Percentiles rank a stretch among this genome's conserved stretches.
Conservation (phyloP, 192 early-diverging fungal species). For the Coemansia sp. region DNA sequence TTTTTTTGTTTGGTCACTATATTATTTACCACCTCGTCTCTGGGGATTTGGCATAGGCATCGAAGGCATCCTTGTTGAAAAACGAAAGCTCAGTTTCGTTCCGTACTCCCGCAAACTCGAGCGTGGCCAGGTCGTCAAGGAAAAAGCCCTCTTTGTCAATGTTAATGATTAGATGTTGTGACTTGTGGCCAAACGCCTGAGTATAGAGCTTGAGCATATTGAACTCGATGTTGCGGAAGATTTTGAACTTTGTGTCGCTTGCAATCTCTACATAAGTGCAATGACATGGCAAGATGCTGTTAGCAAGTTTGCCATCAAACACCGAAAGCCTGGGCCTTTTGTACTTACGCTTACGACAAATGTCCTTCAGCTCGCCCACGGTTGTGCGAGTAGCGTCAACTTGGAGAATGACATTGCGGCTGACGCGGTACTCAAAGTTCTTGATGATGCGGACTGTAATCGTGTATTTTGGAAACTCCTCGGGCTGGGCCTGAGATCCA, state of each 20-base stretch:
- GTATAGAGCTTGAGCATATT: constrained; percentile 47
- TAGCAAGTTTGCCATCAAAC: background rate
- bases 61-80: constrained; percentile 71
- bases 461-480: background rate
- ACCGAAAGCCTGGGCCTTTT: background rate
- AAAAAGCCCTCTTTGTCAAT: constrained; percentile 68
- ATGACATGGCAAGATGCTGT: background rate
- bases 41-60: constrained; percentile 69
- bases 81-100: constrained; percentile 85
- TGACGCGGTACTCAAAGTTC: constrained; percentile 84
- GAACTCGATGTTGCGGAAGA: constrained; percentile 17
- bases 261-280: constrained; percentile 17
- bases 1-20: no score
- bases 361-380: constrained; percentile 51
- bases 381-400: constrained; percentile 64
- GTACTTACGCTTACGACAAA: constrained; percentile 22
- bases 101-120: constrained; percentile 47
- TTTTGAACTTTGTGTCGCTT: constrained; percentile 32
- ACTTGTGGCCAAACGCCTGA: constrained; percentile 55
- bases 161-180: constrained; percentile 85
- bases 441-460: constrained; percentile 86
- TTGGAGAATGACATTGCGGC: constrained; percentile 77
- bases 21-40: constrained; percentile 84
- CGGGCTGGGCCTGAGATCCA: background rate
- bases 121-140: constrained; percentile 54